Evolutionary conservation across 495 filamentous ascomycete genomes (phyloP).

Genomic region (Cercophora scortea): DNA sequence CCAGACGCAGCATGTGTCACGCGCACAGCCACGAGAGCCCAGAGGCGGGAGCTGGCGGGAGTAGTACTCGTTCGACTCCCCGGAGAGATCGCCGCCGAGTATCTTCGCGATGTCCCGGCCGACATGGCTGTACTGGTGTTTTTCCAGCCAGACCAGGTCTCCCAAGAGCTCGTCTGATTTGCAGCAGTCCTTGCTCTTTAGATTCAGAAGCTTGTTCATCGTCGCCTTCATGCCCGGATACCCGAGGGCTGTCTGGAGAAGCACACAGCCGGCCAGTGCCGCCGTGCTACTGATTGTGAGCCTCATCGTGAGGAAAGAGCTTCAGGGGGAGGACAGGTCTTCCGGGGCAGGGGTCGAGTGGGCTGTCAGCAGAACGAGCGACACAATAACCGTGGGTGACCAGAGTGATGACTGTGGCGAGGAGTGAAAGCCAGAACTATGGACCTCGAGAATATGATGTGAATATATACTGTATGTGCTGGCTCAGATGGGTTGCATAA

Average conservation of each 20-base stretch:
- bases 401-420: no score
- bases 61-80: background rate
- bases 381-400: no score
- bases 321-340: no score
- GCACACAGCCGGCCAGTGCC: background rate
- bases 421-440: no score
- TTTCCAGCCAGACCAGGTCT: background rate
- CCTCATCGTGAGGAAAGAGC: no score
- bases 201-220: background rate
- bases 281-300: background rate
- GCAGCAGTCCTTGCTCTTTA: background rate
- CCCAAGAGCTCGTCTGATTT: background rate
- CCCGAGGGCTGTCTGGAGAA: background rate
- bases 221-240: background rate
- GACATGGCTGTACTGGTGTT: background rate
- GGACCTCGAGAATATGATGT: no score
- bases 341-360: no score
- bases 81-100: background rate
- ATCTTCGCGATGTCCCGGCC: background rate
- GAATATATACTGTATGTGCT: no score
- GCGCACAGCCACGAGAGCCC: constrained; percentile 16
- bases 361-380: no score
- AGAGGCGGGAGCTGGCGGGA: constrained; percentile 5
- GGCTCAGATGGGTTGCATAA: no score
- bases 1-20: constrained; percentile 36